Percentiles rank a stretch among this genome's conserved stretches.
Evolutionary conservation across 164 flowering plant species (phyloP).

Genomic region (Vitis riparia): DNA sequence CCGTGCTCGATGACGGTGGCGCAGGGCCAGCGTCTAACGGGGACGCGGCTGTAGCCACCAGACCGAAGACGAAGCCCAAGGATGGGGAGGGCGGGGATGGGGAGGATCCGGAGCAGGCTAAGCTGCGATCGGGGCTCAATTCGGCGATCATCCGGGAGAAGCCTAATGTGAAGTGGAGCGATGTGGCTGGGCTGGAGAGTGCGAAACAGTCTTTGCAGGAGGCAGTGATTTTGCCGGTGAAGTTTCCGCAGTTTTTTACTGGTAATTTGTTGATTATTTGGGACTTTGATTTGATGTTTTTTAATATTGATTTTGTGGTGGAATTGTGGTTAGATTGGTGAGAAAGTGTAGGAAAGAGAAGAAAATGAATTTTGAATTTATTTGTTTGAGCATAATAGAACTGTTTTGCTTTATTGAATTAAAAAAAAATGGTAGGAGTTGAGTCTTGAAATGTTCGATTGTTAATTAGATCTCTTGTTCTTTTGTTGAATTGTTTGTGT

Average conservation of each 20-base stretch:
- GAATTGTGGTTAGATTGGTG: too few species aligned
- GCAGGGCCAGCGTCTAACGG: conserved; percentile 74
- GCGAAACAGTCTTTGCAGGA: conserved; percentile 98
- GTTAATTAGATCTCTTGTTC: too few species aligned
- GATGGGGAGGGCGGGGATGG: conserved; percentile 71
- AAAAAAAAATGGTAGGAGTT: too few species aligned
- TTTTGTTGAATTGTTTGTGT: too few species aligned
- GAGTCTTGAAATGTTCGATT: too few species aligned
- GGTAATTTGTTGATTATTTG: conserved; percentile 37
- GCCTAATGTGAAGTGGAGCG: conserved; percentile 96
- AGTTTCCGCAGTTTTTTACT: conserved; percentile 94
- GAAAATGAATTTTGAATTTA: too few species aligned
- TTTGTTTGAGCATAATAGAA: too few species aligned
- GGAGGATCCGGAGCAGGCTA: conserved; percentile 85
- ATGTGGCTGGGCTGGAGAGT: conserved; percentile 95
- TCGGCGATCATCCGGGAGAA: conserved; percentile 96
- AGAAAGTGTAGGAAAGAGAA: too few species aligned
- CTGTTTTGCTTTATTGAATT: too few species aligned
- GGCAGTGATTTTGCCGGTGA: conserved; percentile 94
- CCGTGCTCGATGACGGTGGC: conserved; percentile 87
- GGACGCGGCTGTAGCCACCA: conserved; percentile 78
- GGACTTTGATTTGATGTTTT: background rate
- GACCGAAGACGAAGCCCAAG: conserved; percentile 79
- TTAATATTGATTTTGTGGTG: too few species aligned
- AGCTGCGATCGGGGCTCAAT: conserved; percentile 77